Percentiles rank a stretch among this genome's conserved stretches.
Evolutionary conservation across 225 moss, liverwort and hornwort species (phyloP).

Genomic region (Polytrichum formosum): DNA sequence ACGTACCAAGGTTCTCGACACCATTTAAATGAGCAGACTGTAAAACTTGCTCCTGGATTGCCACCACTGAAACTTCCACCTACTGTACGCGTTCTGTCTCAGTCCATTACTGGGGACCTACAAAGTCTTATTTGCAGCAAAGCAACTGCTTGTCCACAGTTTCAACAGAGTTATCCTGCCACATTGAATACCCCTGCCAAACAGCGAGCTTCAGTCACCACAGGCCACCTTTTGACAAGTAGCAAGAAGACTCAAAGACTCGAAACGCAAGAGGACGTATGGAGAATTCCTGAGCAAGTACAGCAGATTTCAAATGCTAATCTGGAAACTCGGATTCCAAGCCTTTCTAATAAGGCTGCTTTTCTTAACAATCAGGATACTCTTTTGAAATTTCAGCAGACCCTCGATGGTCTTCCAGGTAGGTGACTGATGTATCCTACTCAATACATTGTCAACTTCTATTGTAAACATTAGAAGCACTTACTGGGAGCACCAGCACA

Average conservation of each 20-base stretch:
- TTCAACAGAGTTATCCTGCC: constrained; percentile 8
- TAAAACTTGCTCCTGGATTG: constrained; percentile 81
- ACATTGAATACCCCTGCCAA: neutral
- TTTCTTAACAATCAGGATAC: constrained; percentile 4
- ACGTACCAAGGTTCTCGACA: constrained; percentile 8
- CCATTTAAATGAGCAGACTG: constrained; percentile 48
- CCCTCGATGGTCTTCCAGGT: neutral
- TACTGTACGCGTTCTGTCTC: constrained; percentile 75
- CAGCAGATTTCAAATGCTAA: neutral
- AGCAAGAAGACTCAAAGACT: neutral
- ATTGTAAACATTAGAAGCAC: no score
- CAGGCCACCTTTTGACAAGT: neutral
- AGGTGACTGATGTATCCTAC: neutral
- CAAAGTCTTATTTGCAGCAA: constrained; percentile 27
- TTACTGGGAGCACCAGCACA: no score
- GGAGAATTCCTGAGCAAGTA: neutral
- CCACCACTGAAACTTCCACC: constrained; percentile 79
- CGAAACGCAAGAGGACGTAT: neutral
- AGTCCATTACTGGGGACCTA: constrained; percentile 28
- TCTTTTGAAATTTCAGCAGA: constrained; percentile 1
- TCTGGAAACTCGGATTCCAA: neutral
- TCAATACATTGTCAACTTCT: neutral
- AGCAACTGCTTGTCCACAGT: constrained; percentile 10
- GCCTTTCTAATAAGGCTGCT: neutral
- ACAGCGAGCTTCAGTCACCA: neutral